phyloP scores from a whole-genome alignment of 2,329 filamentous ascomycete genomes.

The Xylaria sp. region DNA sequence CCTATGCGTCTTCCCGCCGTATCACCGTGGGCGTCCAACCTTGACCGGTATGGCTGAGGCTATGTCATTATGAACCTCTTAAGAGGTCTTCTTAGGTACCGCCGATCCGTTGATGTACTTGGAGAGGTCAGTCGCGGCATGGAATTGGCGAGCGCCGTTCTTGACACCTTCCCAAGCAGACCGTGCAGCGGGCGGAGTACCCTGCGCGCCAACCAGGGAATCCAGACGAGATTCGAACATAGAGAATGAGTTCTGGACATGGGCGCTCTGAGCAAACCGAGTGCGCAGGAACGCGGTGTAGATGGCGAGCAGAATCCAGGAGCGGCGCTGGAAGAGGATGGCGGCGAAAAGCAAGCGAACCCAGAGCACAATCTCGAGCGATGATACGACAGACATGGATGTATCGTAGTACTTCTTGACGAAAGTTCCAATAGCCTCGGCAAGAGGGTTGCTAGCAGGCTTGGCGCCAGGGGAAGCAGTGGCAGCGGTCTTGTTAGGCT shows the following conservation, averaged over 20 bases:
- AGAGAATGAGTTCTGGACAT: constrained; percentile 83
- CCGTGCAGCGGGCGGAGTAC: constrained; percentile 77
- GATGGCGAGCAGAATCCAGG: constrained; percentile 82
- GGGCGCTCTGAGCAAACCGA: constrained; percentile 84
- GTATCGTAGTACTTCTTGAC: constrained; percentile 98
- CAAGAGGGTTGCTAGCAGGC: constrained; percentile 61
- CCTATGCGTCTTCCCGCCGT: constrained; percentile 20
- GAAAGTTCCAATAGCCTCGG: constrained; percentile 85
- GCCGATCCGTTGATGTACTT: constrained; percentile 67
- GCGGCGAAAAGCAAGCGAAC: constrained; percentile 79
- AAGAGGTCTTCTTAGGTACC: constrained; percentile 67
- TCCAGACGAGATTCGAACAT: constrained; percentile 76
- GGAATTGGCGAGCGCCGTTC: constrained; percentile 70
- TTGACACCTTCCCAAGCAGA: constrained; percentile 83
- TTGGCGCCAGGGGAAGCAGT: constrained; percentile 60
- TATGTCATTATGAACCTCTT: constrained; percentile 30
- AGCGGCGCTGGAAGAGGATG: constrained; percentile 84
- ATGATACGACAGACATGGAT: constrained; percentile 91
- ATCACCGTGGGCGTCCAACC: constrained; percentile 26
- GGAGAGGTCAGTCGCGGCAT: constrained; percentile 77
- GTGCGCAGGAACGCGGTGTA: constrained; percentile 94
- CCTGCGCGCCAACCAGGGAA: constrained; percentile 81
- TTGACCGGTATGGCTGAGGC: constrained; percentile 10
- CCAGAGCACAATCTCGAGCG: constrained; percentile 87
- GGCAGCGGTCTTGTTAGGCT: constrained; percentile 64